Evolutionary conservation across 805 yeast species (phyloP).

Genomic region (Candida ovalis): DNA sequence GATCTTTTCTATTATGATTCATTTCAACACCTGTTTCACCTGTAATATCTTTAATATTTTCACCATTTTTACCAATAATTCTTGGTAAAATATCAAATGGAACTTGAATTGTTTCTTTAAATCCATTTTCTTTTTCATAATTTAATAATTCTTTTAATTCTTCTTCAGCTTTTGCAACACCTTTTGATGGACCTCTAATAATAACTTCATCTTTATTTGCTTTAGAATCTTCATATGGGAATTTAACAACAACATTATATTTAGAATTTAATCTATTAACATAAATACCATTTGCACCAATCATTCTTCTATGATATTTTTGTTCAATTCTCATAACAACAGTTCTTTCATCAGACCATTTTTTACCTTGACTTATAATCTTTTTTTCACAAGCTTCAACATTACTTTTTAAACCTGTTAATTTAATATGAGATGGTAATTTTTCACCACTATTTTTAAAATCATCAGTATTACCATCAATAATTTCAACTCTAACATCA

Average conservation of each 20-base stretch:
- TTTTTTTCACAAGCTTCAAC: slow-evolving; percentile 67
- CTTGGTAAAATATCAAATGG: slow-evolving; percentile 75
- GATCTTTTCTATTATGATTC: slow-evolving; percentile 39
- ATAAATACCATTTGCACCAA: slow-evolving; percentile 80
- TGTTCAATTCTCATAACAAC: slow-evolving; percentile 65
- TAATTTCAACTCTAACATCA: slow-evolving; percentile 71
- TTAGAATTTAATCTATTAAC: slow-evolving; percentile 83
- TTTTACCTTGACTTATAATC: slow-evolving; percentile 57
- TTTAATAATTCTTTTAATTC: slow-evolving; percentile 80
- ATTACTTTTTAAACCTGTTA: slow-evolving; percentile 76
- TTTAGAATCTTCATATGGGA: slow-evolving; percentile 54
- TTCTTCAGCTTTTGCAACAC: slow-evolving; percentile 77
- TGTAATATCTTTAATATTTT: slow-evolving; percentile 73
- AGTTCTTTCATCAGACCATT: slow-evolving; percentile 78
- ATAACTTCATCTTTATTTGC: slow-evolving; percentile 58
- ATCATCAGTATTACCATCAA: slow-evolving; percentile 46
- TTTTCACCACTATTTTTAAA: slow-evolving; percentile 41
- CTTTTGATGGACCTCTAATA: slow-evolving; percentile 86
- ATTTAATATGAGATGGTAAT: slow-evolving; percentile 49
- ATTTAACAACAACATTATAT: slow-evolving; percentile 75
- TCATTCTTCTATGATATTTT: slow-evolving; percentile 74
- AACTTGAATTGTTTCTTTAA: slow-evolving; percentile 56
- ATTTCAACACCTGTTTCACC: slow-evolving; percentile 64
- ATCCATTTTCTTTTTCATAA: slow-evolving; percentile 85
- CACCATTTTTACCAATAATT: slow-evolving; percentile 88